Percentiles rank a stretch among this genome's conserved stretches.
phyloP scores from a whole-genome alignment of 2,329 filamentous ascomycete species.

The Alternaria sp. region DNA sequence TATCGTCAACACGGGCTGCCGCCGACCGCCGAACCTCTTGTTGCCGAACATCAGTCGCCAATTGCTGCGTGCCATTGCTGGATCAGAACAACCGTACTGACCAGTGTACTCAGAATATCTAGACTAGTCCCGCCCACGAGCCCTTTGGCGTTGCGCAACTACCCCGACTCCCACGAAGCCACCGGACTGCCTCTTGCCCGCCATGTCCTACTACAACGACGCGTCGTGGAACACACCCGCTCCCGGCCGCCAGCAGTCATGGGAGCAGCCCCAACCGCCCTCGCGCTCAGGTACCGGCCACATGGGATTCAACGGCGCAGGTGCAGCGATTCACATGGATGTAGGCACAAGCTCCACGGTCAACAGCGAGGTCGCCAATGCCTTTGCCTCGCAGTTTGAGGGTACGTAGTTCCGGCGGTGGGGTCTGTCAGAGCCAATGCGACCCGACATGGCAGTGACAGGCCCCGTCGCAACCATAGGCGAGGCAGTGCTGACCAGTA shows the following conservation, averaged over 20 bases:
- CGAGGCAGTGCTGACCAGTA: conserved; percentile 18
- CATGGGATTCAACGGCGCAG: conserved; percentile 17
- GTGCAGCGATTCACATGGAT: conserved; percentile 39
- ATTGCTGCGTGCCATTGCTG: conserved; percentile 15
- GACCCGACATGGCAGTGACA: conserved; percentile 6
- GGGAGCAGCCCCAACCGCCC: conserved; percentile 75
- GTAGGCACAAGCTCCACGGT: conserved; percentile 75
- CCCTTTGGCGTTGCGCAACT: conserved; percentile 20
- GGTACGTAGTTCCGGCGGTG: conserved; percentile 63
- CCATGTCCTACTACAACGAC: conserved; percentile 74
- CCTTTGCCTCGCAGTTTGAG: conserved; percentile 88
- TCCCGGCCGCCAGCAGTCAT: conserved; percentile 68
- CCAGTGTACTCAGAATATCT: conserved; percentile 11
- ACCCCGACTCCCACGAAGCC: conserved; percentile 6
- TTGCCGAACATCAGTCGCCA: conserved; percentile 13
- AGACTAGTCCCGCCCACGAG: conserved; percentile 14
- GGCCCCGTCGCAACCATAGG: neutral
- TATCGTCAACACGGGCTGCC: conserved; percentile 25
- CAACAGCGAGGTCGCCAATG: conserved; percentile 71
- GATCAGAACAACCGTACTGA: conserved; percentile 13
- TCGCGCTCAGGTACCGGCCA: conserved; percentile 70
- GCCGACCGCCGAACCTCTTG: conserved; percentile 16
- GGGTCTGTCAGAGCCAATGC: conserved; percentile 1
- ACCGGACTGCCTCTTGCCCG: conserved; percentile 14
- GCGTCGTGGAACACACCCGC: conserved; percentile 66